These are phyloP conservation scores for Dendrostoma leiphaemia DNA, from an alignment of 2,329 filamentous ascomycete genomes.

Conservation along the genomic window DNA sequence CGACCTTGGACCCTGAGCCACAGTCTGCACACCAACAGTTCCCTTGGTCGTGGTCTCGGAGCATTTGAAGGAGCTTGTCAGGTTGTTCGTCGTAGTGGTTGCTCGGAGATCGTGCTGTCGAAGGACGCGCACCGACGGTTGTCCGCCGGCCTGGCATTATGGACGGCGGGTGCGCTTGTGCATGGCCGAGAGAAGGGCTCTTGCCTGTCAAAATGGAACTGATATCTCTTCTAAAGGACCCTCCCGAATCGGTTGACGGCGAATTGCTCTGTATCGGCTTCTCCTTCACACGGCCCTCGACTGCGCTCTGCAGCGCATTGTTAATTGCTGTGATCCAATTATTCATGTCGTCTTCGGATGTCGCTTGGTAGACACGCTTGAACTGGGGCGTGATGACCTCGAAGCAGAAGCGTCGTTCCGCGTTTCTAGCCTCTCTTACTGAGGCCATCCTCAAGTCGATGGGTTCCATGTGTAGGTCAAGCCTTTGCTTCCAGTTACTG, in stretches of 20 bases:
- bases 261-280: constrained; percentile 41
- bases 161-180: constrained; percentile 45
- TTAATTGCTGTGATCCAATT: constrained; percentile 97
- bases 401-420: constrained; percentile 94
- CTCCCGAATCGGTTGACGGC: constrained; percentile 41
- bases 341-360: constrained; percentile 96
- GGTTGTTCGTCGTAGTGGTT: constrained; percentile 78
- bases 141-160: constrained; percentile 75
- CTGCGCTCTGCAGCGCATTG: constrained; percentile 92
- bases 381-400: constrained; percentile 97
- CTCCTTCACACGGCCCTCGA: constrained; percentile 72
- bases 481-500: constrained; percentile 97
- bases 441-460: constrained; percentile 97
- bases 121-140: constrained; percentile 86
- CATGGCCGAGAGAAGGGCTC: constrained; percentile 66
- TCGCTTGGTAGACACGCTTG: constrained; percentile 95
- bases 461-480: constrained; percentile 96
- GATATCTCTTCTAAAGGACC: constrained; percentile 76
- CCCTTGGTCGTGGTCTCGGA: constrained; percentile 86
- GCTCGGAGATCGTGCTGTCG: constrained; percentile 50
- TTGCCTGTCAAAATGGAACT: constrained; percentile 92
- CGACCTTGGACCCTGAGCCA: constrained; percentile 85
- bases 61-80: constrained; percentile 79
- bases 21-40: constrained; percentile 96
- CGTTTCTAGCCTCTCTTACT: constrained; percentile 90